These are phyloP conservation scores for Zarea fungicola DNA, from an alignment of 2,329 filamentous ascomycete species.

Conservation along the genomic window DNA sequence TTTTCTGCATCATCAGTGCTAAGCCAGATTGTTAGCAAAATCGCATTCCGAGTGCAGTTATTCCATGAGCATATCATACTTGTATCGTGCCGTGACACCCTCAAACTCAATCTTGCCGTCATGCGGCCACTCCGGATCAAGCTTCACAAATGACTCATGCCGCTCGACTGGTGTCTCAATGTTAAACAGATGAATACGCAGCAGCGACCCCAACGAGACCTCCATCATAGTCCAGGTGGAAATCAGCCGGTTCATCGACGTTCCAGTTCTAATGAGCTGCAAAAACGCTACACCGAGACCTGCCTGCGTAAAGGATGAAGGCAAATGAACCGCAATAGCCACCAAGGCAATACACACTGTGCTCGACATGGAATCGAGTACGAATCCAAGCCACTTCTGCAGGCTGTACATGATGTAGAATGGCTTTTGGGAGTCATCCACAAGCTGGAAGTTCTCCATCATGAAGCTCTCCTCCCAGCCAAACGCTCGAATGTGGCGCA, in stretches of 20 bases:
- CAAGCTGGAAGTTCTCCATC: neutral
- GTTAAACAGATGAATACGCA: neutral
- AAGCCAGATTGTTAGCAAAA: neutral
- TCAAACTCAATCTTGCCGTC: neutral
- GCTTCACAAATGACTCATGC: neutral
- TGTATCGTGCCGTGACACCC: constrained; percentile 19
- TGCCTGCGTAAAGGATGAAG: neutral
- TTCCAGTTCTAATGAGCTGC: neutral
- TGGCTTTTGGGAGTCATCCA: neutral
- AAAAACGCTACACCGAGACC: neutral
- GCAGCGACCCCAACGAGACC: neutral
- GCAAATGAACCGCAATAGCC: constrained; percentile 32
- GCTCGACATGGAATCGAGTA: constrained; percentile 25
- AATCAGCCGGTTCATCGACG: neutral
- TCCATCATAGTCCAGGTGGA: neutral
- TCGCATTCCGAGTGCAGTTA: neutral
- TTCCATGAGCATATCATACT: constrained; percentile 15
- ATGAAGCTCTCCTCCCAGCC: constrained; percentile 31
- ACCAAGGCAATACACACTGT: constrained; percentile 38
- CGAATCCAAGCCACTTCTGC: neutral
- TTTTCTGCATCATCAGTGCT: neutral
- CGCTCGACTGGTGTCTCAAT: neutral
- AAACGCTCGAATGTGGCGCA: constrained; percentile 22
- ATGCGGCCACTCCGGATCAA: neutral
- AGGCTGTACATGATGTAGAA: neutral